These are phyloP conservation scores for Candida methanosorbosa DNA, from an alignment of 805 yeast species.

Conservation along the genomic window DNA sequence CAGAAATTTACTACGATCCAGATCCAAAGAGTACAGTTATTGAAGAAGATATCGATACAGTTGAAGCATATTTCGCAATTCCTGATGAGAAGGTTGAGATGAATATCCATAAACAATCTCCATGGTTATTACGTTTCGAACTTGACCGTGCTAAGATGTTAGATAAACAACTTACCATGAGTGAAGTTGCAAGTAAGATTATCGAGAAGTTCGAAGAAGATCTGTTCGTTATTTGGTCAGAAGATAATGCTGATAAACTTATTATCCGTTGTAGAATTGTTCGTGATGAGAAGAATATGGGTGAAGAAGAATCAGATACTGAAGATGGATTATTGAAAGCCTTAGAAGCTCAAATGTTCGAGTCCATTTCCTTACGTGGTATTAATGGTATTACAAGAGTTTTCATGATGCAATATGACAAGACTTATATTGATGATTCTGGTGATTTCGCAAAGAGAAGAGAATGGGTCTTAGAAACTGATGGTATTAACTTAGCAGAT, in stretches of 20 bases:
- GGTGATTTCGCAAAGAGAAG: conserved; percentile 87
- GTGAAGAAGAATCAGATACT: conserved; percentile 90
- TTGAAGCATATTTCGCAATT: conserved; percentile 93
- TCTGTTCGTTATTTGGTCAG: conserved; percentile 96
- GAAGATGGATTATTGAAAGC: conserved; percentile 95
- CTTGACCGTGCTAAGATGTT: conserved; percentile 98
- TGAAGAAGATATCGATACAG: conserved; percentile 94
- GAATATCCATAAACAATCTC: conserved; percentile 88
- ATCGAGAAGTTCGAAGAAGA: conserved; percentile 91
- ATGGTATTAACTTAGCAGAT: conserved; percentile 92
- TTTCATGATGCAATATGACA: conserved; percentile 81
- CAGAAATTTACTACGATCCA: conserved; percentile 96
- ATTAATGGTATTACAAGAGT: conserved; percentile 88
- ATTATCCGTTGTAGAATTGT: conserved; percentile 97
- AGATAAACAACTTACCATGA: conserved; percentile 95
- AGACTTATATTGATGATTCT: conserved; percentile 59
- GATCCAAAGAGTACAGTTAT: conserved; percentile 97
- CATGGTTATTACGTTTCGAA: conserved; percentile 95
- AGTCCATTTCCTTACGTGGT: conserved; percentile 91
- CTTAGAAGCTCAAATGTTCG: conserved; percentile 93
- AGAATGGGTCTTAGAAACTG: conserved; percentile 98
- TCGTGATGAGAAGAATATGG: conserved; percentile 88
- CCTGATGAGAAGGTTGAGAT: conserved; percentile 97
- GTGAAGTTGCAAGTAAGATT: conserved; percentile 94
- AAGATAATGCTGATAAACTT: conserved; percentile 95